Evolutionary conservation across 352 stramenopile species (phyloP).

Genomic region (Phytophthora pini): DNA sequence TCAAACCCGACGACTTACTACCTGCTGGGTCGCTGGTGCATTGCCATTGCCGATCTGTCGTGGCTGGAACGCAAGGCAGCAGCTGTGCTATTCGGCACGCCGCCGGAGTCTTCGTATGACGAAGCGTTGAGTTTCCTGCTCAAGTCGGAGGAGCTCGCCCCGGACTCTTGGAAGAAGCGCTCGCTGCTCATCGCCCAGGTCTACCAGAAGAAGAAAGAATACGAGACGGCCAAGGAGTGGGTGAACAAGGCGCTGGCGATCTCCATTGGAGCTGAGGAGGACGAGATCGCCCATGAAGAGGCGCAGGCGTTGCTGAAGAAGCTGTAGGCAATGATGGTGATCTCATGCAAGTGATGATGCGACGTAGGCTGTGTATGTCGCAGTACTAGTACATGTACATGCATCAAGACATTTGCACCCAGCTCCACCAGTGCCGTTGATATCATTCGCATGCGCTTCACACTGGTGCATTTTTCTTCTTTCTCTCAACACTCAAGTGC

Average conservation of each 20-base stretch:
- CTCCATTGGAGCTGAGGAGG: conserved; percentile 63
- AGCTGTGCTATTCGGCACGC: conserved; percentile 80
- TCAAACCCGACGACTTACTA: conserved; percentile 79
- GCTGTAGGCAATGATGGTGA: conserved; percentile 30
- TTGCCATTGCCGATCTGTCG: conserved; percentile 83
- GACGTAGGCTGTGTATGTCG: not conserved
- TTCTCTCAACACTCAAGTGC: not conserved
- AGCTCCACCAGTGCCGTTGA: not conserved
- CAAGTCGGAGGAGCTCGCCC: conserved; percentile 76
- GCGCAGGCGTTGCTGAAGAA: conserved; percentile 71
- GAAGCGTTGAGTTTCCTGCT: conserved; percentile 80
- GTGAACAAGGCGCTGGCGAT: conserved; percentile 70
- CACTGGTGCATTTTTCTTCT: not conserved
- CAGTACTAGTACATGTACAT: not conserved
- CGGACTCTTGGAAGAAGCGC: conserved; percentile 88
- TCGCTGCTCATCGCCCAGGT: conserved; percentile 81
- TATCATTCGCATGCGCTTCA: not conserved
- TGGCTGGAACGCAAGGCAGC: conserved; percentile 89
- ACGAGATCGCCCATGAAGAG: conserved; percentile 74
- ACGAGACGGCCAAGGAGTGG: conserved; percentile 71
- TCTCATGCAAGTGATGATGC: not conserved
- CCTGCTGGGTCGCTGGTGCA: conserved; percentile 84
- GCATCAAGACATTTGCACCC: too few relatives aligned
- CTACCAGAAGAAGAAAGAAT: conserved; percentile 84
- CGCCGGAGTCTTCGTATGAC: conserved; percentile 83